Base-by-base conservation (phyloP, 257 asterid species). In the Penstemon newberryi region DNA sequence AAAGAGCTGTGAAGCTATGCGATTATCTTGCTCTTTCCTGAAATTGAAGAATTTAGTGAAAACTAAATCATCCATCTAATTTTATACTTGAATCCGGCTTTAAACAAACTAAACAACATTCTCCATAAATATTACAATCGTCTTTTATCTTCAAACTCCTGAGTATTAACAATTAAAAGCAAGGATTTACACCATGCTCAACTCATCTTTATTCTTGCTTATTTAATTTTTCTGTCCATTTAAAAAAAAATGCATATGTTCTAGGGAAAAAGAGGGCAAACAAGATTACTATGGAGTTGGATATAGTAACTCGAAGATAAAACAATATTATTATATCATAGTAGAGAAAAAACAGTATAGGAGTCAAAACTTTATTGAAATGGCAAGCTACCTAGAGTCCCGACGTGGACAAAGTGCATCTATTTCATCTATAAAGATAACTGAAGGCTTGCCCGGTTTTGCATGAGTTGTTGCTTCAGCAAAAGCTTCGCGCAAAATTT, bases 381-480 rank as follows among this genome's bases (percentile, higher is more conserved):
- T 49, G 54, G 36, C 40, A 25, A 60, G 56, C 71, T 74, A 90
- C 98, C 97, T 87, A 38, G 99, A 87, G 84, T 87, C 94, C 13
- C 96, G 81, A 47, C 89, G 96, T 72, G 96, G 96, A 70, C 97
- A 93, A 62, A 90, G 89, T 11, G 86, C 95, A 76, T 93, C 99
- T 70, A 93, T 93, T 83, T 93, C 99, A 83, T 93, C 97, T 41
- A 93, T 84, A 65, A 93, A 93, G 79, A 93, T 79, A 79, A 93
- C 96, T 3, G 96, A 84, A 40, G 96, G 95, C 69, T 90, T 92
- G 60, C 96, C 95, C 19, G 74, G 75, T 70, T 81, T 84, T 54
- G 89, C 90, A 63, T 79, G 88, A 80, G 85, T 49, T 52, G 81
- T 82, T 66, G 97, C 99, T 75, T 90, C 87, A 57, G 90, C 74